A percentile compares a stretch with the other conserved stretches of the same genome.
These are phyloP conservation scores for Flaveria trinervia DNA, from an alignment of 129 eudicot species.

Conservation along the genomic window DNA sequence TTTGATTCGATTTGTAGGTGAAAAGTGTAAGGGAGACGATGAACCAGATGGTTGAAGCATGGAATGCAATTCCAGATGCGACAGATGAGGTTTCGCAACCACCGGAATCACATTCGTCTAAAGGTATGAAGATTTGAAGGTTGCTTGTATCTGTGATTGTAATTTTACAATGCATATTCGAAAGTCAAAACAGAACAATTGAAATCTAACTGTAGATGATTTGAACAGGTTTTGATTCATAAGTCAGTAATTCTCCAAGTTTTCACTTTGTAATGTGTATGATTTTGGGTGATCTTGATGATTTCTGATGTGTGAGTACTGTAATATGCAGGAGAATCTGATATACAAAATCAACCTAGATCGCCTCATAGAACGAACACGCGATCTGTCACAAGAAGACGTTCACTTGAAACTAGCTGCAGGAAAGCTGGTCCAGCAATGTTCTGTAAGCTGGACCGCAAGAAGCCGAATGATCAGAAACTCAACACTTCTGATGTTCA, in stretches of 20 bases:
- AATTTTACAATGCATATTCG: background rate
- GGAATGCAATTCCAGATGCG: constrained; percentile 79
- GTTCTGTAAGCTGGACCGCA: constrained; percentile 67
- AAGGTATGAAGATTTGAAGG: constrained; percentile 41
- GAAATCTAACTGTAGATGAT: background rate
- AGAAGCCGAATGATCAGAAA: constrained; percentile 47
- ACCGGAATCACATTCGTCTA: constrained; percentile 46
- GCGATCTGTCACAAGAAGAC: constrained; percentile 42
- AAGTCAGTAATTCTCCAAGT: background rate
- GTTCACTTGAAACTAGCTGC: constrained; percentile 30
- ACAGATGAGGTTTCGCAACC: constrained; percentile 49
- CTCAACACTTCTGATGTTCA: constrained; percentile 30
- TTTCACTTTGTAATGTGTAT: background rate
- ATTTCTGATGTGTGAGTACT: constrained; percentile 7
- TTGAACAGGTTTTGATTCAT: constrained; percentile 9
- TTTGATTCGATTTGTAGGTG: constrained; percentile 47
- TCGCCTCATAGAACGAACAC: constrained; percentile 44
- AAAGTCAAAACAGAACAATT: background rate
- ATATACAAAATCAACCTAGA: constrained; percentile 49
- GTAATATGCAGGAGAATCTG: constrained; percentile 45
- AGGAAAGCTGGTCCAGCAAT: constrained; percentile 56
- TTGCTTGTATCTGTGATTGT: background rate
- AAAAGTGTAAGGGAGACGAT: constrained; percentile 79
- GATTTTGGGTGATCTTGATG: background rate
- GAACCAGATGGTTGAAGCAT: constrained; percentile 71